Base-by-base conservation (phyloP, 768 basidiomycete species). In the Trametopsis cervina region DNA sequence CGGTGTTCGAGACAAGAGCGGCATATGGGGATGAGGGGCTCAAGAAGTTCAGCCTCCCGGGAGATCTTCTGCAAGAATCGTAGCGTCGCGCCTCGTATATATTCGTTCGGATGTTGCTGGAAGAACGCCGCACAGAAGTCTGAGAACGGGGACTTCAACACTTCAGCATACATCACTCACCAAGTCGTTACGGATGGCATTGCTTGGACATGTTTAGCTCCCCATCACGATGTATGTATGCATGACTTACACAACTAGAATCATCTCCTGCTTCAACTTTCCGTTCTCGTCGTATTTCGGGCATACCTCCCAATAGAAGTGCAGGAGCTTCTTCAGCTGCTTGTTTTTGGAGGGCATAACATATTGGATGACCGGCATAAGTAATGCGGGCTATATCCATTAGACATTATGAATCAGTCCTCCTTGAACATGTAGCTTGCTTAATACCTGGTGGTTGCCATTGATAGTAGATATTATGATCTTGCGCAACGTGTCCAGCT, bases 191-290 rank as follows among this genome's bases (percentile, higher is more conserved):
- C 93, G 88, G 64, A 98, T 92, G 44, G 96, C 93, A 62, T 98
- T 98, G 55, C 92, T 94, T 33, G 9, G 9, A 15, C 15, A 33
- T 33, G 9, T 33, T 42, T 40, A 23, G 46, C 18, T 54, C 50
- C 13, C 3, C 42, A 20, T 11, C 18, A 45, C 43, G 17, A 13
- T 36, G 11, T 4, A 18, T 3, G 22, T 51, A 18, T 42, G 25
- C 25, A 29, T 43, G 15, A 80, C 90, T 64, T 66, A 94, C 91
- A 94, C 93, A 25, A 98, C 95, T 44, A 98, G 79, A 62, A 97
- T 98, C 95, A 98, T 98, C 72, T 99, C 95, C 69, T 98, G 96
- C 77, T 95, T 97, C 56, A 98, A 69, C 70, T 97, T 98, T 42
- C 95, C 95, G 55, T 80, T 84, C 60, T 98, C 95, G 59, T 98